phyloP scores from a whole-genome alignment of 2,329 filamentous ascomycete genomes.

The Rhytidhysteron rufulum region DNA sequence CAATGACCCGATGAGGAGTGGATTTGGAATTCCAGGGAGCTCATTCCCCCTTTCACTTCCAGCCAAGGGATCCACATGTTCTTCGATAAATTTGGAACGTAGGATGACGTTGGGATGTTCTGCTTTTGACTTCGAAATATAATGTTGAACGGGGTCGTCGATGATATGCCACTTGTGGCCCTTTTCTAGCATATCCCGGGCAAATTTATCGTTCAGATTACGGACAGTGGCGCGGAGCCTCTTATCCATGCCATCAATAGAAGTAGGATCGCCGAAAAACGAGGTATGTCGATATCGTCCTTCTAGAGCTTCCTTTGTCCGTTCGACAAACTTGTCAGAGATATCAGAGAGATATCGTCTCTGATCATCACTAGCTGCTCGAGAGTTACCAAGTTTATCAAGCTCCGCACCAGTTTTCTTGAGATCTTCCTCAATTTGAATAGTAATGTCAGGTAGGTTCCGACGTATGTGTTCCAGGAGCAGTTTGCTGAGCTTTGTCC shows the following conservation, averaged over 20 bases:
- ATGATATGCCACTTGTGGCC: constrained; percentile 12
- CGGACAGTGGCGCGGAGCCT: constrained; percentile 52
- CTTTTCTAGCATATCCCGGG: constrained; percentile 15
- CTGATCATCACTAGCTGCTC: constrained; percentile 45
- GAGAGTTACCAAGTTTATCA: constrained; percentile 44
- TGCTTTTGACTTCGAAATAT: neutral
- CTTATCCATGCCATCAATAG: constrained; percentile 11
- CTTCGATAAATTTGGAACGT: constrained; percentile 2
- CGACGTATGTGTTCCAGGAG: constrained; percentile 33
- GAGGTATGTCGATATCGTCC: constrained; percentile 38
- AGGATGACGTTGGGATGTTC: neutral
- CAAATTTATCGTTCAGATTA: constrained; percentile 46
- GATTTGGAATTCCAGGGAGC: constrained; percentile 5
- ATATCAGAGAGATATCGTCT: constrained; percentile 43
- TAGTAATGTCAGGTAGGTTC: constrained; percentile 21
- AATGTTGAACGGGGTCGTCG: neutral
- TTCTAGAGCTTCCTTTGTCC: constrained; percentile 1
- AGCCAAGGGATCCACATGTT: neutral
- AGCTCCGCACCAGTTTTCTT: constrained; percentile 26
- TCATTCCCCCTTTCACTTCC: constrained; percentile 2
- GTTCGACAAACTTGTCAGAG: constrained; percentile 26
- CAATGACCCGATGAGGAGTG: constrained; percentile 4
- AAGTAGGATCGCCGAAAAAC: constrained; percentile 43
- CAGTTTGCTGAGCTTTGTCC: constrained; percentile 45
- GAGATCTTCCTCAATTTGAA: constrained; percentile 18